Evolutionary conservation across 2,329 filamentous ascomycete genomes (phyloP), one percentile per base, ranked within the genome.

Genomic region (Cercospora canescens): DNA sequence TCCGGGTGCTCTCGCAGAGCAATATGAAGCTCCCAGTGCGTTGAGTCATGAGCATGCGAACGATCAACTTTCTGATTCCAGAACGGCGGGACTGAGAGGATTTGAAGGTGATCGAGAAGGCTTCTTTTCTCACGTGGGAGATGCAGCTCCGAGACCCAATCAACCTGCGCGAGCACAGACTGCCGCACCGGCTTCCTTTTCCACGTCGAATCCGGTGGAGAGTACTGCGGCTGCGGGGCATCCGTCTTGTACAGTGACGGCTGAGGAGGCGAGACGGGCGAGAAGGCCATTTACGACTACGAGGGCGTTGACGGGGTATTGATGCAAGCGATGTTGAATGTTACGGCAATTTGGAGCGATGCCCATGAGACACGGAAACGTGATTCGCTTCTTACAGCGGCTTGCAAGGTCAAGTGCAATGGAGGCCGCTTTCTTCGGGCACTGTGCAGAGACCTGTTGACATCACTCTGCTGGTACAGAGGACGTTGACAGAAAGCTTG

Each of bases 251-350:
- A 32, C 32, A 26, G 35, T 39, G 35, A 37, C 32, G n/a, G 60
- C 32, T n/a, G 60, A 55, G 18, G 60, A 62, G 34, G 60, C 60
- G 35, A 62, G 60, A 34, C 54, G 60, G n/a, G 21, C 50, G 21
- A 37, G 60, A 18, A 62, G 35, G 28, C 60, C 60, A n/a, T 62
- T 55, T 30, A 62, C 60, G 18, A 62, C 50, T 12, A 62, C 60
- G 24, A 62, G 48, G 60, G 60, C 60, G 12, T 56, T 62, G 48
- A 62, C 60, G 24, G 50, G 60, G n/a, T 56, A 56, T 45, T 56
- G 30, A 56, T 21, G 26, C 4, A 11, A 16, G n/a, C n/a, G 50
- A 45, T 8, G 18, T 21, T 21, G 8, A 11, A 24, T 21, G 41
- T 4, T 14, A 24, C 9, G 32, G 32, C 9, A 9, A 34, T 34